Base-by-base conservation (phyloP, 495 filamentous ascomycete genomes). In the Penicillium waksmanii region DNA sequence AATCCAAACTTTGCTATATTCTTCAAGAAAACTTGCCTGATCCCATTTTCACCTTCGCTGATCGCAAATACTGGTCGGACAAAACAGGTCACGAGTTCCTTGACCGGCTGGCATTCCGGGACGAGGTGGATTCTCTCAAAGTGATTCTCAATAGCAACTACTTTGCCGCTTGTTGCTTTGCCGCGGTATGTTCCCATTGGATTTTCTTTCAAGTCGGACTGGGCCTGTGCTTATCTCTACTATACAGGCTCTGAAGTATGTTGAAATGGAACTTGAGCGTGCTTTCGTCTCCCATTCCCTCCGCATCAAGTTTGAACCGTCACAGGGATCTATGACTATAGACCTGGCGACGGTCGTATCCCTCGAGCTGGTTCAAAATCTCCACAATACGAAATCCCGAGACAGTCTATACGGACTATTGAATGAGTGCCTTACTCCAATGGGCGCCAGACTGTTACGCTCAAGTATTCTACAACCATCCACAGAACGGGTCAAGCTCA, bases 271-370 rank as follows among this genome's bases (percentile, higher is more conserved):
- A 3, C 73, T 88, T 23, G 71, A 77, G n/a, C 74, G 85, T 53
- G 81, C 81, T 1, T 96, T 97, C 65, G 76, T 83, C 9, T 79
- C 82, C 43, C 89, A 93, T 65, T 92, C 93, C 17, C 82, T 98
- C 31, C 86, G 92, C 2, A 89, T 97, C 66, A 89, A 86, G 61
- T 96, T 94, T 63, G 86, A 90, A 66, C 87, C 91, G n/a, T 92
- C 92, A 2, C 89, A 96, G 67, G 91, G 92, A 18, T 89, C 91
- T 0, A 96, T 98, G 95, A 89, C 93, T 76, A 93, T 97, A 61
- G 95, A 97, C 69, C 80, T 92, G 1, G 86, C 89, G 11, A 95
- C 96, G 2, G 89, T 96, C 35, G 81, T 85, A 13, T 90, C 89
- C 10, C 79, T 98, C 13, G 95, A 98, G 71, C 79, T 98, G 21